Base-by-base conservation (phyloP, 1,284 basidiomycete species). In the Cryptococcus sp. region DNA sequence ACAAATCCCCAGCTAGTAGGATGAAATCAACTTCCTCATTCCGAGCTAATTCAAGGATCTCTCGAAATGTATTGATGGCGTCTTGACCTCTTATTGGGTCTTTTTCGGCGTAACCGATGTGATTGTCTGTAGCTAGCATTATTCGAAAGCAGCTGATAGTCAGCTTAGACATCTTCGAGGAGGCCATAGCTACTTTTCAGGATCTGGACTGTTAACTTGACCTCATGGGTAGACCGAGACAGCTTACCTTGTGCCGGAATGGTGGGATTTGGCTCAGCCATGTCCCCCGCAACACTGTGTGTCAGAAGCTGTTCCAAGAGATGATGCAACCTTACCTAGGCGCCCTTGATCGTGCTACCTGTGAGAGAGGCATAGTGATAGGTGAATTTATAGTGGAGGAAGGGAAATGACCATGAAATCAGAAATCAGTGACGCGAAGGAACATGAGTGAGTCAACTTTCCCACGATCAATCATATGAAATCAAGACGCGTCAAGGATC, bases 71-170 rank as follows among this genome's bases (percentile, higher is more conserved):
- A 72, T 94, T 88, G 65, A 99, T 88, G 4, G 92, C 90, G 70
- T 99, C 96, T 71, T 90, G 85, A 0, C 94, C 92, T 23, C 96
- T 82, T 45, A 98, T 82, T 1, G 94, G 93, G 70, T 99, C 96
- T 54, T 91, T 83, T 72, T 98, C 96, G 53, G 88, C 82, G 76
- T 91, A 96, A 0, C 96, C 96, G 56, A 99, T 88, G 70, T 97
- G 93, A 64, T 92, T 94, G 76, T 96, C 92, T 0, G 92, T 94
- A 3, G 91, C 91, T 7, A 96, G 82, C 66, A 96, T 76, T 60
- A 96, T 92, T 56, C 80, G 82, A 60, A 93, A 86, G 7, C 72
- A 75, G 68, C 74, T 77, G 54, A 5, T 14, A 18, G 45, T 46
- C n/a, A 43, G 18, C 14, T n/a, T 10, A 10, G 39, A 4, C 10